phyloP scores from a whole-genome alignment of 1,139 yeast genomes.

The Pichia cactophila region DNA sequence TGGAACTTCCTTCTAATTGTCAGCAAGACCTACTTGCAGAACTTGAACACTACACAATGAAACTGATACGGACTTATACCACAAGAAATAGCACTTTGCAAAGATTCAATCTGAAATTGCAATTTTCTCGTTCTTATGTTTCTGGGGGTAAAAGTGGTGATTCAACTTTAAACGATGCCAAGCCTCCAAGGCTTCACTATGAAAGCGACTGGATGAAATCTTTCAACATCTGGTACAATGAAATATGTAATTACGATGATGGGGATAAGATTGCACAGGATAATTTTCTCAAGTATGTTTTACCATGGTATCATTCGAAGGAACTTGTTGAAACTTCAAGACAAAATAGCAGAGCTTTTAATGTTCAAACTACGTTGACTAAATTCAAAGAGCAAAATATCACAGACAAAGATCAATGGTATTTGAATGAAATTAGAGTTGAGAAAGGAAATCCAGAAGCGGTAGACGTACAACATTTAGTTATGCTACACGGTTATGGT shows the following conservation, averaged over 20 bases:
- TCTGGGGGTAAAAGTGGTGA: not conserved
- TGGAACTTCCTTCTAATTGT: not conserved
- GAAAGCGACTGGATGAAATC: conserved; percentile 6
- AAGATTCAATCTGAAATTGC: not conserved
- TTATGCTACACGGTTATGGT: conserved; percentile 86
- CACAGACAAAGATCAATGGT: conserved; percentile 11
- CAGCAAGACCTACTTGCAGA: too few species aligned
- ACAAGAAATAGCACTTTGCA: too few species aligned
- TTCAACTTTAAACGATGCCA: not conserved
- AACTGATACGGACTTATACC: not conserved
- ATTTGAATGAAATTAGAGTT: conserved; percentile 20
- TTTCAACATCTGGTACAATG: conserved; percentile 20
- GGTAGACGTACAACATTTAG: conserved; percentile 35
- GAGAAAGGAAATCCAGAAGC: conserved; percentile 17
- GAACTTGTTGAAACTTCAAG: conserved; percentile 5
- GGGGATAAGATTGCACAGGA: conserved; percentile 23
- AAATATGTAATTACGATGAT: conserved; percentile 14
- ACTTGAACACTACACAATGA: not conserved
- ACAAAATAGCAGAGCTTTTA: conserved; percentile 12
- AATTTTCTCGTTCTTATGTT: not conserved
- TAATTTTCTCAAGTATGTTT: conserved; percentile 16
- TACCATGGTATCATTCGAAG: conserved; percentile 25
- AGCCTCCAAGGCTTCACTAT: not conserved
- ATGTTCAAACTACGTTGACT: conserved; percentile 11
- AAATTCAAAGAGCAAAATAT: conserved; percentile 1